phyloP scores from a whole-genome alignment of 2,329 filamentous ascomycete genomes.

The Ilyonectria sp. region DNA sequence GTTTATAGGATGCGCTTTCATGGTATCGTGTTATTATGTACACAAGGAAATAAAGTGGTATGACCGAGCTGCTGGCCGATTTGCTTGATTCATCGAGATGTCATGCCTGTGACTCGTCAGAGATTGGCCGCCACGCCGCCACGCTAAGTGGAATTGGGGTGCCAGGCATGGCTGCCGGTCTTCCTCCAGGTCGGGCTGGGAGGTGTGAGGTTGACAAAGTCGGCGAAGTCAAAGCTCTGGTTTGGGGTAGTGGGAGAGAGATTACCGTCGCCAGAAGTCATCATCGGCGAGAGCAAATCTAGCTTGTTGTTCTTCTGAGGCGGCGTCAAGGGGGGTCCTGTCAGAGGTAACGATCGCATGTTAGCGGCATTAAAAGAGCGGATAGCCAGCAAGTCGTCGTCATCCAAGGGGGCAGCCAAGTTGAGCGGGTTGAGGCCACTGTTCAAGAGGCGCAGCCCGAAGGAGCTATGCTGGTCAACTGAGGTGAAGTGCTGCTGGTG shows the following conservation, averaged over 20 bases:
- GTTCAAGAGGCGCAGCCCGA: slow-evolving; percentile 79
- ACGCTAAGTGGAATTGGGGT: slow-evolving; percentile 74
- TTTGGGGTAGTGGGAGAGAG: slow-evolving; percentile 84
- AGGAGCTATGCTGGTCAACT: slow-evolving; percentile 81
- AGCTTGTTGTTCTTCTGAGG: slow-evolving; percentile 77
- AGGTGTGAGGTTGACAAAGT: slow-evolving; percentile 98
- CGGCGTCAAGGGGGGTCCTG: slow-evolving; percentile 83
- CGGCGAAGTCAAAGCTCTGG: slow-evolving; percentile 90
- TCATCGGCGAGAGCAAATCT: slow-evolving; percentile 85
- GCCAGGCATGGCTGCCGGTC: slow-evolving; percentile 72
- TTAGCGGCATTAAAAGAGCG: slow-evolving; percentile 79
- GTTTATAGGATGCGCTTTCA: slow-evolving; percentile 49
- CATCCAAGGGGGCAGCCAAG: slow-evolving; percentile 78
- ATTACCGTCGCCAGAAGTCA: slow-evolving; percentile 83
- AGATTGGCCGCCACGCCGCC: slow-evolving; percentile 76
- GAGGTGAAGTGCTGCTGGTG: slow-evolving; percentile 82
- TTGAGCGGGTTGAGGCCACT: slow-evolving; percentile 71
- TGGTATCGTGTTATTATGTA: slow-evolving; percentile 54
- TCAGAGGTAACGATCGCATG: slow-evolving; percentile 83
- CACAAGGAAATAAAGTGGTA: slow-evolving; percentile 41
- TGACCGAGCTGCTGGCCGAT: slow-evolving; percentile 21
- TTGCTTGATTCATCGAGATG: slow-evolving; percentile 14
- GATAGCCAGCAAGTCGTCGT: slow-evolving; percentile 86
- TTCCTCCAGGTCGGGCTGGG: slow-evolving; percentile 89
- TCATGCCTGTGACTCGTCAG: slow-evolving; percentile 73